phyloP scores from a whole-genome alignment of 2,329 filamentous ascomycete genomes.

The Fusarium sp. region DNA sequence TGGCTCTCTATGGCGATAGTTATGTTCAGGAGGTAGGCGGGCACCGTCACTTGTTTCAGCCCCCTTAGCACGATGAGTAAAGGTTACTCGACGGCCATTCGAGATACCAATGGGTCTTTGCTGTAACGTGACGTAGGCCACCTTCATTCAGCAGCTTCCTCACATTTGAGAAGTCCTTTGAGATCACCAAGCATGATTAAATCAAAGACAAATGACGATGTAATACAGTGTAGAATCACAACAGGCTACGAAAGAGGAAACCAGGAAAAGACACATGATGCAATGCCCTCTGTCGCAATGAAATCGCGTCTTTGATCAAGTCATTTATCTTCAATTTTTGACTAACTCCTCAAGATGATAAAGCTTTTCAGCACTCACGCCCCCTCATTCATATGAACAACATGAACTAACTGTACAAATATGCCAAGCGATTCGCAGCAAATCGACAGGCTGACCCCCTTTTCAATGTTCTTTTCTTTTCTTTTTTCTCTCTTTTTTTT shows the following conservation, averaged over 20 bases:
- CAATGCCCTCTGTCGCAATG: not conserved
- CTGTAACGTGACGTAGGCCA: not conserved
- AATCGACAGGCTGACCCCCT: not conserved
- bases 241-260: not conserved
- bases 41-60: not conserved
- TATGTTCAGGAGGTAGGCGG: not conserved
- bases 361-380: not conserved
- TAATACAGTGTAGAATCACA: not conserved
- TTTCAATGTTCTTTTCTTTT: not conserved
- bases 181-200: not conserved
- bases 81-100: not conserved
- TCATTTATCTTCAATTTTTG: constrained; percentile 2
- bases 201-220: not conserved
- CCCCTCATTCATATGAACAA: not conserved
- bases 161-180: not conserved
- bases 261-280: not conserved
- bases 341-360: not conserved
- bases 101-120: not conserved
- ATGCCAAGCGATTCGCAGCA: not conserved
- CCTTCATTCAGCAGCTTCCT: not conserved
- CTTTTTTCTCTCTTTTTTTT: not conserved
- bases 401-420: constrained; percentile 6
- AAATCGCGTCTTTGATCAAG: not conserved
- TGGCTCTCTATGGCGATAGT: not conserved
- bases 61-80: not conserved